Evolutionary conservation across 2,329 filamentous ascomycete species (phyloP), one percentile per base, ranked within the genome.

Genomic region (Cladophialophora psammophila): DNA sequence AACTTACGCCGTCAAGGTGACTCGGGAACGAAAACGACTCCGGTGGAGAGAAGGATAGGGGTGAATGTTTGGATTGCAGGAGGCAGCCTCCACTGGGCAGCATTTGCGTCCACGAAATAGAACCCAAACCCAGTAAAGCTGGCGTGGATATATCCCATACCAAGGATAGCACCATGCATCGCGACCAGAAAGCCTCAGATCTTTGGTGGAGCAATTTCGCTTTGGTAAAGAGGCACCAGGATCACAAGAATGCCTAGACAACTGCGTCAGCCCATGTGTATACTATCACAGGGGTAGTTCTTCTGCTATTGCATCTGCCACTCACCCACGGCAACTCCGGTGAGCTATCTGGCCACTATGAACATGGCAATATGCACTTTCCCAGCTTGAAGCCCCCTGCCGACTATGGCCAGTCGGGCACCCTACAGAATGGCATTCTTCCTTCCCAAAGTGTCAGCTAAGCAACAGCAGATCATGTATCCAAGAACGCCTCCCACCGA

Each of bases 11-110:
- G 74, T n/a, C 73, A 69, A 15, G 73, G 74, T 0, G 71, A 73
- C 59, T 75, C 73, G 6, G 74, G 74, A 35, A 73, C 70, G 58
- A 74, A 72, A 1, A 65, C 48, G 35, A 83, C 83, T 74, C 79
- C 82, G 64, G 83, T 74, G 40, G 82, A 76, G 12, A 75, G 67
- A 20, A 72, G 48, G 34, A 72, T n/a, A 18, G 67, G 64, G 18
- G 36, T 53, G 10, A 69, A 18, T 9, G 60, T 53, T 53, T 69
- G 67, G 32, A 71, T 65, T 31, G 60, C 64, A 15, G 69, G 55
- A 12, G 69, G 69, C 2, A 65, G 32, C 5, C 68, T 63, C 65
- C 65, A 70, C 32, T 65, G 52, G 36, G 45, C 18, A 12, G 3
- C 52, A 10, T 26, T 52, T 10, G 48, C 59, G 20, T 53, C 20